Percentiles rank a stretch among this genome's conserved stretches.
phyloP scores from a whole-genome alignment of 768 basidiomycete genomes.

The Vishniacozyma victoriae region DNA sequence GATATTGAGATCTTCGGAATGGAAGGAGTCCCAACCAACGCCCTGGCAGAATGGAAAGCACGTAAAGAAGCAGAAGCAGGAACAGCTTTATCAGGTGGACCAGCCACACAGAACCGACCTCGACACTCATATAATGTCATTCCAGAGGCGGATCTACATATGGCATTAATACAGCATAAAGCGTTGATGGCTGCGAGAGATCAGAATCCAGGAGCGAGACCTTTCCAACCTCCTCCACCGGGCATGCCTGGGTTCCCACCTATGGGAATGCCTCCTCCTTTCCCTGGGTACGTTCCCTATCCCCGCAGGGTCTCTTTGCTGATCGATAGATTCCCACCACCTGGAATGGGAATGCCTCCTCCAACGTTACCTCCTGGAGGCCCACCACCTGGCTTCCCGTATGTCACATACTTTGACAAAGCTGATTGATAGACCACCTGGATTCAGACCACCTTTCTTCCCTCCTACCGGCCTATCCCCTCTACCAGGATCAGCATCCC shows the following conservation, averaged over 20 bases:
- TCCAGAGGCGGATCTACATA: slow-evolving; percentile 73
- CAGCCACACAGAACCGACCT: slow-evolving; percentile 61
- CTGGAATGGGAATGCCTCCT: slow-evolving; percentile 15
- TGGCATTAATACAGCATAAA: slow-evolving; percentile 82
- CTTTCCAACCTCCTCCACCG: slow-evolving; percentile 41
- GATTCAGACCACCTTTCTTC: slow-evolving; percentile 36
- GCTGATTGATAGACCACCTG: slow-evolving; percentile 25
- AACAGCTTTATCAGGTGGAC: slow-evolving; percentile 47
- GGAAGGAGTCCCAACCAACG: slow-evolving; percentile 93
- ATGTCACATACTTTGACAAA: slow-evolving; percentile 35
- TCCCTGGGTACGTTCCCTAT: slow-evolving; percentile 43
- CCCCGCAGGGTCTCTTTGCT: too few species aligned
- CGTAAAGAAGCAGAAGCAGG: slow-evolving; percentile 93
- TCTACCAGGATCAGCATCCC: slow-evolving; percentile 7
- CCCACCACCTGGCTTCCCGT: slow-evolving; percentile 44
- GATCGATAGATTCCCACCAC: slow-evolving; percentile 53
- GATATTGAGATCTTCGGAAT: slow-evolving; percentile 99
- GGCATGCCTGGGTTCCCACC: too few species aligned
- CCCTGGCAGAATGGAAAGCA: slow-evolving; percentile 91
- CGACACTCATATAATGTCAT: slow-evolving; percentile 63
- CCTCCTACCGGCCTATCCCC: slow-evolving; percentile 32
- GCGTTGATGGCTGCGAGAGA: slow-evolving; percentile 69
- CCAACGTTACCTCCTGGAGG: slow-evolving; percentile 11
- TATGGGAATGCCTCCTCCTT: slow-evolving; percentile 46
- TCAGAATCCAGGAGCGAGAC: slow-evolving; percentile 43